These are phyloP conservation scores for Penstemon davidsonii DNA, from an alignment of 257 asterid species.

Conservation along the genomic window DNA sequence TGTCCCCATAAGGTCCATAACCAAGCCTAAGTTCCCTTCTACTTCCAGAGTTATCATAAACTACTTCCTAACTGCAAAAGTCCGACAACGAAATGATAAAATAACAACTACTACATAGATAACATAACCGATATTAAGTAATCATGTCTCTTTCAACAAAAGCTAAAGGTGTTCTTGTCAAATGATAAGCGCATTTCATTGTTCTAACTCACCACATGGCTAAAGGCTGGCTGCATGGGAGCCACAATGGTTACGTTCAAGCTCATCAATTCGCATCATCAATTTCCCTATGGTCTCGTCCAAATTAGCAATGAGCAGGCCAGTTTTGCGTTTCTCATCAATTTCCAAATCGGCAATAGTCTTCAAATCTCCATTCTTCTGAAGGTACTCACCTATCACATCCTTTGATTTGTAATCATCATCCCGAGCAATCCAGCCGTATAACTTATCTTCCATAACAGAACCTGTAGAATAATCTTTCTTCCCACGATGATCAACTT, in stretches of 20 bases:
- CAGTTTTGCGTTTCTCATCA: slow-evolving; percentile 47
- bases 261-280: slow-evolving; percentile 43
- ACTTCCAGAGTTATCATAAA: slow-evolving; percentile 18
- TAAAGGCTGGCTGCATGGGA: slow-evolving; percentile 2
- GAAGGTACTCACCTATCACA: slow-evolving; percentile 50
- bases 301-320: slow-evolving; percentile 45
- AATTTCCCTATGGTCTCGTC: slow-evolving; percentile 39
- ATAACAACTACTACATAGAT: neutral
- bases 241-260: slow-evolving; percentile 28
- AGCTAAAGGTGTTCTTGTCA: slow-evolving; percentile 26
- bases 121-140: slow-evolving; percentile 4
- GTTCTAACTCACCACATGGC: slow-evolving; percentile 26
- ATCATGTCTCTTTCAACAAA: slow-evolving; percentile 3
- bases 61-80: slow-evolving; percentile 3
- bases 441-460: slow-evolving; percentile 21
- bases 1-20: neutral
- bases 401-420: slow-evolving; percentile 51
- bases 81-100: neutral
- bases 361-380: slow-evolving; percentile 68
- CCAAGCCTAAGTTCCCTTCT: slow-evolving; percentile 13
- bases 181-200: slow-evolving; percentile 20
- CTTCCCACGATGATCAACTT: slow-evolving; percentile 46
- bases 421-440: slow-evolving; percentile 70
- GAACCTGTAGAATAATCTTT: slow-evolving; percentile 35
- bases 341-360: slow-evolving; percentile 49